Conservation (phyloP, 768 basidiomycete species). For the Pleurotus tuber-regium region DNA sequence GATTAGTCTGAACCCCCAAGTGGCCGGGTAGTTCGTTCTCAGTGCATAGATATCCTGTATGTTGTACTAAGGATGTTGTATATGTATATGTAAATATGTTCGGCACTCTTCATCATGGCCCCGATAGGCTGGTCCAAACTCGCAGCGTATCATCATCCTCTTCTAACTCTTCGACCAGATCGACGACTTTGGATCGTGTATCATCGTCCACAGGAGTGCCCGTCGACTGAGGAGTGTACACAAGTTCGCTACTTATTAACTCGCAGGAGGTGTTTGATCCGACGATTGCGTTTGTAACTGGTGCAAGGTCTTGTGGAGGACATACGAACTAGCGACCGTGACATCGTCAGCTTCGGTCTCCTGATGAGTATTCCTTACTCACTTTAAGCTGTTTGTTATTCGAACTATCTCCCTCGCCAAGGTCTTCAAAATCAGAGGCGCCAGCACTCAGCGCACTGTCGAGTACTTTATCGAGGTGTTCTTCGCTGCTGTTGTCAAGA, state of each 20-base stretch:
- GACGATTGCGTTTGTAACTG: constrained; percentile 34
- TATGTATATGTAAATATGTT: no score
- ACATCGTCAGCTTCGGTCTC: no score
- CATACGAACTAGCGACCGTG: constrained; percentile 40
- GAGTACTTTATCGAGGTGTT: constrained; percentile 32
- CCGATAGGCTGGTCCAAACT: constrained; percentile 53
- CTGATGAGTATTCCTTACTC: no score
- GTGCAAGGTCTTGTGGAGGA: constrained; percentile 35
- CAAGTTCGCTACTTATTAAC: constrained; percentile 47
- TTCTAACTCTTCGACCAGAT: constrained; percentile 51
- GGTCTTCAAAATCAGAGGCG: constrained; percentile 45
- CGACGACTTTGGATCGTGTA: constrained; percentile 34
- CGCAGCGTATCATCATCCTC: constrained; percentile 55
- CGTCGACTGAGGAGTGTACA: constrained; percentile 50
- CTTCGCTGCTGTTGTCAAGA: constrained; percentile 28
- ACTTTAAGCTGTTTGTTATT: constrained; percentile 4
- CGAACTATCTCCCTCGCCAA: constrained; percentile 22
- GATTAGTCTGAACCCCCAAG: constrained; percentile 11
- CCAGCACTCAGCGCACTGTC: constrained; percentile 38
- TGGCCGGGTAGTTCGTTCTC: background rate
- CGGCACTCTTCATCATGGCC: no score
- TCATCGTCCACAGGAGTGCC: constrained; percentile 35
- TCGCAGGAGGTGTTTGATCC: constrained; percentile 22
- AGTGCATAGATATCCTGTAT: no score
- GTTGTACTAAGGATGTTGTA: no score